Conservation (phyloP, 2,329 filamentous ascomycete genomes). For the Teratosphaeria epicoccoides region DNA sequence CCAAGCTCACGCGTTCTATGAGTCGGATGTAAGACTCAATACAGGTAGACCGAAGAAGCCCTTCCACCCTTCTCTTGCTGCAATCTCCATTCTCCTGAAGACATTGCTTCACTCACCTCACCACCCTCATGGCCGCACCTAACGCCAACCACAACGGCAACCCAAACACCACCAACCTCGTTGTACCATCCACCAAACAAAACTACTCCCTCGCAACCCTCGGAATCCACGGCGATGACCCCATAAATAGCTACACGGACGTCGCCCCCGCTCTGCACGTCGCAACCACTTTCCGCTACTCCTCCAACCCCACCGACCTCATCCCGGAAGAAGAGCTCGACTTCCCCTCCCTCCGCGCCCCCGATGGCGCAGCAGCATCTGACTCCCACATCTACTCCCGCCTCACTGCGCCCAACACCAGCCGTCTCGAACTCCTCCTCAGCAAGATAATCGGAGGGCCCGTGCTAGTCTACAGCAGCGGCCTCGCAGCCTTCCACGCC, state of each 20-base stretch:
- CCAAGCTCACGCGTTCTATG: background rate
- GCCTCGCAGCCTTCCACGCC: constrained; percentile 80
- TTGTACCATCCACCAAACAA: constrained; percentile 8
- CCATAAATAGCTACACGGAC: constrained; percentile 42
- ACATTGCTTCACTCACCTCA: too few relatives aligned
- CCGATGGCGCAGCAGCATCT: constrained; percentile 33
- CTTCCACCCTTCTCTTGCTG: background rate
- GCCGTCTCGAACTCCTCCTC: constrained; percentile 75
- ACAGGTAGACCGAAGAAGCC: background rate
- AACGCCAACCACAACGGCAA: constrained; percentile 11
- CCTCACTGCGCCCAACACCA: constrained; percentile 63
- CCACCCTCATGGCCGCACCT: constrained; percentile 3
- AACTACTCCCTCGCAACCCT: constrained; percentile 23
- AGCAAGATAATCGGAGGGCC: constrained; percentile 60
- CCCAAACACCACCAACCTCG: constrained; percentile 9
- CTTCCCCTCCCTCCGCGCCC: constrained; percentile 7
- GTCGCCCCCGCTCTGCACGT: constrained; percentile 85
- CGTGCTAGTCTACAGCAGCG: constrained; percentile 68
- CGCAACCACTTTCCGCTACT: constrained; percentile 83
- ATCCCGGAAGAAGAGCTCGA: constrained; percentile 18
- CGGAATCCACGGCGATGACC: constrained; percentile 26
- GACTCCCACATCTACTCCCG: constrained; percentile 78
- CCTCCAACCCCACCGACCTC: constrained; percentile 57
- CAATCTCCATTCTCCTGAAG: background rate
- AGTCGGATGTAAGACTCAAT: background rate